Evolutionary conservation across 2,329 filamentous ascomycete species (phyloP).

Genomic region (Cladosporium oxysporum): DNA sequence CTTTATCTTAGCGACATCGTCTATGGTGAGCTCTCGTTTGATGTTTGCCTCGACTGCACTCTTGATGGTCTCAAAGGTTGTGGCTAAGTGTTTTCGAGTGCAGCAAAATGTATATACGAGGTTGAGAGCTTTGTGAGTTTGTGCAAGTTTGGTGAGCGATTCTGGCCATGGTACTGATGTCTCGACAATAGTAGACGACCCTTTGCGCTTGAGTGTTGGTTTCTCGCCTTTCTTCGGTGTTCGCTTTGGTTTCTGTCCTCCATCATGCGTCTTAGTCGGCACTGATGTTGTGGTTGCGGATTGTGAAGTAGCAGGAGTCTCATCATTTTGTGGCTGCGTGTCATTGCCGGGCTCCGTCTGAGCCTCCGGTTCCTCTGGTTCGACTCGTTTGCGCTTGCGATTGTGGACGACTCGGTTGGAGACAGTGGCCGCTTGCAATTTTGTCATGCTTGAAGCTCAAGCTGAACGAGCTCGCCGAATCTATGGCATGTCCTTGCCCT

Average conservation of each 20-base stretch:
- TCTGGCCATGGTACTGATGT: constrained; percentile 69
- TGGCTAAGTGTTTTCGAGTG: constrained; percentile 86
- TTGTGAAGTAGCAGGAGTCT: constrained; percentile 21
- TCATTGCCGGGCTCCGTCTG: not conserved
- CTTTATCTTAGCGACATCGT: constrained; percentile 81
- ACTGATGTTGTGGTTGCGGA: constrained; percentile 42
- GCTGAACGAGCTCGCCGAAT: not conserved
- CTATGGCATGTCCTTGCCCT: not conserved
- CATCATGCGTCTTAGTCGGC: constrained; percentile 60
- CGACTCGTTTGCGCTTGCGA: constrained; percentile 46
- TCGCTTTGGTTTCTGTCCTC: constrained; percentile 54
- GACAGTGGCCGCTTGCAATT: constrained; percentile 51
- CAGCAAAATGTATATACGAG: constrained; percentile 94
- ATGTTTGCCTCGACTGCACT: constrained; percentile 82
- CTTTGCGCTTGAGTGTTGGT: constrained; percentile 45
- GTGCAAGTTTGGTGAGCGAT: constrained; percentile 69
- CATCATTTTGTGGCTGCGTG: constrained; percentile 13
- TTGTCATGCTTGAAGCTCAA: constrained; percentile 40
- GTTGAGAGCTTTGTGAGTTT: constrained; percentile 82
- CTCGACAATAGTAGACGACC: constrained; percentile 56
- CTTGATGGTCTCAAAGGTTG: constrained; percentile 87
- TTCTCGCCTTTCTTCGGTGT: constrained; percentile 43
- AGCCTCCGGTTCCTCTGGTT: constrained; percentile 21
- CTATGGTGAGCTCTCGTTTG: constrained; percentile 66
- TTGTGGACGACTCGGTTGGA: constrained; percentile 48